Conservation (phyloP, 352 stramenopile genomes). For the Pythium pyrilobum region DNA sequence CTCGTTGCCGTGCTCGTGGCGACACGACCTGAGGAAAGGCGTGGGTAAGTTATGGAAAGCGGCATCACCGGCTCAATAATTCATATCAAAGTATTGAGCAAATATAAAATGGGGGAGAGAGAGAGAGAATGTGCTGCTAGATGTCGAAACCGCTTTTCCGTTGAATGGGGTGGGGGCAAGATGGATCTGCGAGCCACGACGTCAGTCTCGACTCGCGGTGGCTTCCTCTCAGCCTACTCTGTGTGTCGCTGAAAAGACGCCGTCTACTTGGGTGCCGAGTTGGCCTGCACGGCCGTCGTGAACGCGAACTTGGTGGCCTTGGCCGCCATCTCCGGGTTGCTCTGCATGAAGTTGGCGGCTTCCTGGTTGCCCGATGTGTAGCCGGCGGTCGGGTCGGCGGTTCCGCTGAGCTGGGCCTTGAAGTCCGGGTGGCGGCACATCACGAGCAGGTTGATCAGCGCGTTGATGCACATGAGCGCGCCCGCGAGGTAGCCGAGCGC, state of each 20-base stretch:
- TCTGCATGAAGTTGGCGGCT: conserved; percentile 74
- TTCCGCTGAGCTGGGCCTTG: conserved; percentile 66
- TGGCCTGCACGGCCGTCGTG: conserved; percentile 30
- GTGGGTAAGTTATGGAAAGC: too few species aligned
- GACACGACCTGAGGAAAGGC: too few species aligned
- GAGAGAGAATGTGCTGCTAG: not conserved
- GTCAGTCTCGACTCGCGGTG: not conserved
- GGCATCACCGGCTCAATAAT: too few species aligned
- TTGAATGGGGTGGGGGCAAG: too few species aligned
- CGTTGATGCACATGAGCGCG: conserved; percentile 81
- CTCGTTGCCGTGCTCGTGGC: too few species aligned
- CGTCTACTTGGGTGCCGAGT: conserved; percentile 17
- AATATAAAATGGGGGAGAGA: conserved; percentile 4
- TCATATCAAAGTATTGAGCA: conserved; percentile 1
- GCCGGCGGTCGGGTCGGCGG: conserved; percentile 66
- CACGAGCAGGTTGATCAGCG: conserved; percentile 83
- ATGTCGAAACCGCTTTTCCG: too few species aligned
- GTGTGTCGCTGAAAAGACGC: not conserved
- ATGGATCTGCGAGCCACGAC: too few species aligned
- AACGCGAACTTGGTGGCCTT: conserved; percentile 80
- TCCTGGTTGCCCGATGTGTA: conserved; percentile 83
- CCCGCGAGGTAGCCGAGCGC: conserved; percentile 67
- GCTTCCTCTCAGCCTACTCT: not conserved
- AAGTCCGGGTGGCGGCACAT: conserved; percentile 87
- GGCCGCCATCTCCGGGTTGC: conserved; percentile 68